Evolutionary conservation across 1,284 basidiomycete genomes (phyloP), one percentile per base, ranked within the genome.

Genomic region (Boletellus deceptivus): DNA sequence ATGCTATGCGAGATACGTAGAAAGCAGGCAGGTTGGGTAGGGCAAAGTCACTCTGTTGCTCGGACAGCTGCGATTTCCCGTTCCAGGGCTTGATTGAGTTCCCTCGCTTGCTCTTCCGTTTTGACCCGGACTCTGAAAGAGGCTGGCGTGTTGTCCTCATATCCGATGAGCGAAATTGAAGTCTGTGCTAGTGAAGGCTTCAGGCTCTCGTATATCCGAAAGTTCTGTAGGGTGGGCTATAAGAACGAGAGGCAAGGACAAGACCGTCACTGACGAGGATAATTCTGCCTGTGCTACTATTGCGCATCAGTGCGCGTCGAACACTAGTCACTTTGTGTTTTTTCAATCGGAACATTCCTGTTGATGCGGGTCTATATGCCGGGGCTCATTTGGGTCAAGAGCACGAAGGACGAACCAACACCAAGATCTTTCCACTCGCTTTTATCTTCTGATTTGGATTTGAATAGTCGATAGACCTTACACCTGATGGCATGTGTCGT

Each of bases 251-350:
- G 29, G 27, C 9, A 41, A 20, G 40, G 35, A 27, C 35, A 31
- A 49, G 42, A 17, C 18, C 14, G n/a, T 27, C 17, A 76, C 84
- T 50, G 54, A 90, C 88, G 35, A 90, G 73, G 51, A 80, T 73
- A 55, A 91, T 81, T 62, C 84, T 86, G 17, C 87, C 88, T 27
- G 83, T 87, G 38, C 70, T 78, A 58, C 79, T 86, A 55, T 88
- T 89, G 47, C 88, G 75, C 56, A 88, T 70, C 29, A 91, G 70
- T 52, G 86, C 59, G 41, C 89, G 74, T 36, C 85, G 74, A 44
- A 72, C 62, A 35, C 68, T 71, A 0, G 72, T 81, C 53, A 76
- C 75, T 56, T 83, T 88, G 63, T 89, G 80, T 59, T 78, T 87
- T 65, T 91, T 90, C 53, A 90, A 60, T 49, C 83, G 77, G 38